Evolutionary conservation across 2,329 filamentous ascomycete genomes (phyloP), one percentile per base, ranked within the genome.

Genomic region (Xylaria hypoxylon): DNA sequence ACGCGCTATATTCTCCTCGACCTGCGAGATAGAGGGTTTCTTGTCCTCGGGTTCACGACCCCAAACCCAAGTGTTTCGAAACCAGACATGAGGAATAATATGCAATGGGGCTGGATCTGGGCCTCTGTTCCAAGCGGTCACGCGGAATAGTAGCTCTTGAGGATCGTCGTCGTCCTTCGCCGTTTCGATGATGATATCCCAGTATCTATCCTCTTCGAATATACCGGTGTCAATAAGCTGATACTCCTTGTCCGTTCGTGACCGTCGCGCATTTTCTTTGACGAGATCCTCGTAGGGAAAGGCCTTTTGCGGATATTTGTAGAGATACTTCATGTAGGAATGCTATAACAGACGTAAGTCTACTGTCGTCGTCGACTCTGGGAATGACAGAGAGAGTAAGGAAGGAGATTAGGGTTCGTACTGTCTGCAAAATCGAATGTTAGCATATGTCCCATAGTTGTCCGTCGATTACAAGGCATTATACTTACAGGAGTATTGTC

Each of bases 321-420:
- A 98, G 72, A 98, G 90, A 77, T 90, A 96, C 80, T 98, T 98
- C 95, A 98, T 98, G 84, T 98, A 98, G 31, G 95, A 97, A 80
- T 97, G 94, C 92, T 94, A 78, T 66, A 86, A 70, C 31, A 47
- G 17, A 59, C 24, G 59, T 42, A 60, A 45, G 11, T 80, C 24
- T 38, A 15, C 35, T 44, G 35, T 19, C 11, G 5, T 45, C 53
- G 26, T 60, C 38, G 40, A 31, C 7, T 38, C 26, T 31, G 26
- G 26, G 22, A 28, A 40, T 26, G 6, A 22, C 26, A 40, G 5
- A 15, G 51, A 2, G 26, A 19, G 10, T 11, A 48, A 15, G 24
- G 17, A 40, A 40, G 28, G 28, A 47, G 28, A 38, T 45, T 40
- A 4, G 10, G 53, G 7, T 48, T 47, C 68, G 47, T 72, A 72